Percentiles rank a stretch among this genome's conserved stretches.
phyloP scores from a whole-genome alignment of 2,329 filamentous ascomycete species.

The Aspergillus felis region DNA sequence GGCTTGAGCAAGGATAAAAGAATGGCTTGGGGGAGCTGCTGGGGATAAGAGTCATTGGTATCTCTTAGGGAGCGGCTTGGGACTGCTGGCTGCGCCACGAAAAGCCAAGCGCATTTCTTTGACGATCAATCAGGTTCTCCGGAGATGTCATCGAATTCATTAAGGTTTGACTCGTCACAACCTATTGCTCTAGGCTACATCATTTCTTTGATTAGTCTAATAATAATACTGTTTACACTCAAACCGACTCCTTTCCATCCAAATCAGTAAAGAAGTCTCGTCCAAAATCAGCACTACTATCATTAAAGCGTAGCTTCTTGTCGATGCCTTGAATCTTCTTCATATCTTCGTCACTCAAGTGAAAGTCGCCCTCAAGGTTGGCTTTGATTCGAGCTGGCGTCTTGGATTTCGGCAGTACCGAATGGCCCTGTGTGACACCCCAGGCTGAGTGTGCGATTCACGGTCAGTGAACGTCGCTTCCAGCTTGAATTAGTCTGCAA shows the following conservation, averaged over 20 bases:
- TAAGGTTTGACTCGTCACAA: neutral
- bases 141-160: neutral
- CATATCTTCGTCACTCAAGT: constrained; percentile 55
- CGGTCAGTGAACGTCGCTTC: neutral
- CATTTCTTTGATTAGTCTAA: neutral
- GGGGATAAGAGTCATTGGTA: neutral
- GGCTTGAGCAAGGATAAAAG: neutral
- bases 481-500: neutral
- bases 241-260: constrained; percentile 47
- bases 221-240: neutral
- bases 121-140: neutral
- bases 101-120: neutral
- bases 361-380: constrained; percentile 53
- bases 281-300: constrained; percentile 53
- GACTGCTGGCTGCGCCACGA: neutral
- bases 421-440: constrained; percentile 50
- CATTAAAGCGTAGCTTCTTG: constrained; percentile 61
- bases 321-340: constrained; percentile 53
- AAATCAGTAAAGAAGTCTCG: constrained; percentile 57
- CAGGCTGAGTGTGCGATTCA: constrained; percentile 37
- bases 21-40: neutral
- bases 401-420: constrained; percentile 53
- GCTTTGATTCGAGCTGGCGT: constrained; percentile 39
- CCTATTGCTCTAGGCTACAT: neutral
- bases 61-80: neutral